These are phyloP conservation scores for Carex pumila DNA, from an alignment of 176 grass and related monocot genomes.

Conservation along the genomic window DNA sequence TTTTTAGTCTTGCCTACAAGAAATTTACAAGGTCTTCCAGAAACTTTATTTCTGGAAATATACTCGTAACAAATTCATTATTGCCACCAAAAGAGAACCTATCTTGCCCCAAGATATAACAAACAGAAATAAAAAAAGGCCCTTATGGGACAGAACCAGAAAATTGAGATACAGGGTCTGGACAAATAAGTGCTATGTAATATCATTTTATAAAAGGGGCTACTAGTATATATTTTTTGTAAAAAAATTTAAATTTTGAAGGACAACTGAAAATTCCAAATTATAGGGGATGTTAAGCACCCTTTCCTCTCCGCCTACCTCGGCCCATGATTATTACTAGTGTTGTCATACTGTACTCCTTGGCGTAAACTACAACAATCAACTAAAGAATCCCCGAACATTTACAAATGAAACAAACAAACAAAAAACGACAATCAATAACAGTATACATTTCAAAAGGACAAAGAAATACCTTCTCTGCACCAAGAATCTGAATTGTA, in stretches of 20 bases:
- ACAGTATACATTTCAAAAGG: neutral
- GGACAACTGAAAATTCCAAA: too few species aligned
- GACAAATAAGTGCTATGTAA: too few species aligned
- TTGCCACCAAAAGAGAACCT: neutral
- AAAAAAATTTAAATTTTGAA: too few species aligned
- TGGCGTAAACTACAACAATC: neutral
- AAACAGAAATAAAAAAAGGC: neutral
- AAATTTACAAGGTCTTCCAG: neutral
- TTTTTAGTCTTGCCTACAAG: neutral
- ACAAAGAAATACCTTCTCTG: constrained; percentile 64
- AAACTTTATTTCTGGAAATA: neutral
- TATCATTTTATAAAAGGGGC: too few species aligned
- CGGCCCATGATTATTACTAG: neutral
- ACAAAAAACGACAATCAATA: neutral
- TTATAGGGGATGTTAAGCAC: too few species aligned
- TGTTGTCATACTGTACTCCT: neutral
- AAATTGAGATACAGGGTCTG: too few species aligned
- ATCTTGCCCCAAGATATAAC: neutral
- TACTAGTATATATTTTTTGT: too few species aligned
- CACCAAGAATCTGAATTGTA: constrained; percentile 92
- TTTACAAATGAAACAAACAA: neutral
- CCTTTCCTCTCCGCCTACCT: too few species aligned
- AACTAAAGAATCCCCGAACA: neutral
- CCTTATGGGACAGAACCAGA: too few species aligned
- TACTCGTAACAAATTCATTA: neutral